Conservation (phyloP, 495 filamentous ascomycete species). For the Cercophora samala region DNA sequence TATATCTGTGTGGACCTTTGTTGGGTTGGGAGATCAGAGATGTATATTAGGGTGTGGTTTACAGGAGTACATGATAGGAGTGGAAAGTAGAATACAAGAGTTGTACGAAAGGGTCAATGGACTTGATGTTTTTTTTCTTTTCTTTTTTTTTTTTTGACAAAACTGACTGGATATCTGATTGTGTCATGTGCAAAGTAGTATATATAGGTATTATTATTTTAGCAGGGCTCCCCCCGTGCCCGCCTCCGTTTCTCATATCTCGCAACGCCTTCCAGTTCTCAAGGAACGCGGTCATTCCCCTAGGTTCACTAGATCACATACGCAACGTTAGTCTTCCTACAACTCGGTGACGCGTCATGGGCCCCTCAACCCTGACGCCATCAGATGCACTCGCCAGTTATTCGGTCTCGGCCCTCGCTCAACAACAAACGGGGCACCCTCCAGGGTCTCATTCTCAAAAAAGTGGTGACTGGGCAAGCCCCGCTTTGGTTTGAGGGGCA, state of each 20-base stretch:
- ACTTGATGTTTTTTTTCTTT: background rate
- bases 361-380: constrained; percentile 12
- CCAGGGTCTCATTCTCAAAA: constrained; percentile 15
- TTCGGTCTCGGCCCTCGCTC: constrained; percentile 25
- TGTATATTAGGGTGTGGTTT: background rate
- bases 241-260: too few species aligned
- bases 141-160: background rate
- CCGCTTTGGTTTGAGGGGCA: constrained; percentile 14
- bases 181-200: too few species aligned
- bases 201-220: too few species aligned
- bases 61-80: background rate
- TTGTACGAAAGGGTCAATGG: background rate
- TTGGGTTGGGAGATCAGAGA: background rate
- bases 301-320: too few species aligned
- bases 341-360: background rate
- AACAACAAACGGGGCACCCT: constrained; percentile 21
- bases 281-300: too few species aligned
- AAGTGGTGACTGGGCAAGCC: constrained; percentile 16
- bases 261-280: too few species aligned
- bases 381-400: constrained; percentile 28
- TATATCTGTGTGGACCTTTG: constrained; percentile 4
- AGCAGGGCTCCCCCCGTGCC: too few species aligned
- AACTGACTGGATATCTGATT: background rate
- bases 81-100: background rate
- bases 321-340: background rate